Evolutionary conservation across 192 early-diverging fungal genomes (phyloP).

Genomic region (Funneliformis mosseae): DNA sequence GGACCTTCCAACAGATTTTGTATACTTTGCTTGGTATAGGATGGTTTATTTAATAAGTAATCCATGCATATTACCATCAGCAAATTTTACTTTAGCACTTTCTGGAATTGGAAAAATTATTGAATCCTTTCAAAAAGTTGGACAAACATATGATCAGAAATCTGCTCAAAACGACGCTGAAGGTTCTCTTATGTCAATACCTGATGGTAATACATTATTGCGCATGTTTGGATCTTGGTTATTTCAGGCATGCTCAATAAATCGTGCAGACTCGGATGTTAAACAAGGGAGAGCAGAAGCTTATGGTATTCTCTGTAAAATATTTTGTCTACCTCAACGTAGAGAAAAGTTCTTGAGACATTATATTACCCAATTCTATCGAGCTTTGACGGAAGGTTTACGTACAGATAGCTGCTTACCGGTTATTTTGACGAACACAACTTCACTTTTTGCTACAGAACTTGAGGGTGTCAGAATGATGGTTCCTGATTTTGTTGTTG

Average conservation of each 20-base stretch:
- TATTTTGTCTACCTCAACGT: slow-evolving; percentile 71
- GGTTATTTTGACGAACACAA: slow-evolving; percentile 66
- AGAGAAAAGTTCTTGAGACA: slow-evolving; percentile 56
- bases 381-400: slow-evolving; percentile 60
- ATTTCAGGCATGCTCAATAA: slow-evolving; percentile 66
- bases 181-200: slow-evolving; percentile 32
- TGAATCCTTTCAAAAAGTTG: slow-evolving; percentile 51
- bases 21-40: slow-evolving; percentile 74
- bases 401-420: slow-evolving; percentile 63
- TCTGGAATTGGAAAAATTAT: slow-evolving; percentile 60
- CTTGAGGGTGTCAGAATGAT: slow-evolving; percentile 74
- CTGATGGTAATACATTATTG: slow-evolving; percentile 77
- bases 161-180: neutral
- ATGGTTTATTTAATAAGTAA: slow-evolving; percentile 60
- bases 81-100: slow-evolving; percentile 55
- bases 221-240: slow-evolving; percentile 83
- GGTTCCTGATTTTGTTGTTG: slow-evolving; percentile 73
- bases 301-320: slow-evolving; percentile 71
- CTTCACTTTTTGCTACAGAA: slow-evolving; percentile 63
- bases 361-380: slow-evolving; percentile 79
- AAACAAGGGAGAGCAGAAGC: slow-evolving; percentile 70
- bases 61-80: slow-evolving; percentile 52
- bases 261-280: slow-evolving; percentile 28
- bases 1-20: slow-evolving; percentile 67
- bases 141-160: slow-evolving; percentile 11